A percentile compares a stretch with the other conserved stretches of the same genome.
Evolutionary conservation across 2,329 filamentous ascomycete species (phyloP).

Genomic region (Teratosphaeria zuluensis): DNA sequence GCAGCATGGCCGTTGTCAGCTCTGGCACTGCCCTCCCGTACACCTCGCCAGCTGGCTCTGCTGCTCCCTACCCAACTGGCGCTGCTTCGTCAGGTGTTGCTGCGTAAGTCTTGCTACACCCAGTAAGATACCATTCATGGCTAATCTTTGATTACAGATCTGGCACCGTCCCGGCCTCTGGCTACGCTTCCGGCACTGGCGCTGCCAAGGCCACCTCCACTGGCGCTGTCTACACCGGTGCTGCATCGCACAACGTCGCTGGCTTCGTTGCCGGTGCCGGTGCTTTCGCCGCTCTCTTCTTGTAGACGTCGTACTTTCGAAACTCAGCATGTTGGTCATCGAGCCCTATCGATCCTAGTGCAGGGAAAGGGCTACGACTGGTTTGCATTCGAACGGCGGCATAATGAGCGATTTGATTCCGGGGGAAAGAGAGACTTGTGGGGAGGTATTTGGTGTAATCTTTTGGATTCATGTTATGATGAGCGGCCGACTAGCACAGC

Average conservation of each 20-base stretch:
- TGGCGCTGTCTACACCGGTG: background rate
- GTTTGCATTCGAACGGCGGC: background rate
- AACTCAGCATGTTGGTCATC: background rate
- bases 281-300: background rate
- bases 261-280: background rate
- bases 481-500: background rate
- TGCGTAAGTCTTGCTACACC: background rate
- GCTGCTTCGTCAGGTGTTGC: background rate
- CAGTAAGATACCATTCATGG: background rate
- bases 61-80: conserved; percentile 1
- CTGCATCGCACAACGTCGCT: background rate
- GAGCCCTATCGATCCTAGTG: background rate
- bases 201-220: background rate
- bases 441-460: background rate
- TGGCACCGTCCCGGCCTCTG: background rate
- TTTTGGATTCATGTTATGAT: background rate
- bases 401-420: background rate
- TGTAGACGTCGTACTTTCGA: background rate
- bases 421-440: background rate
- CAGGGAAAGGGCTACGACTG: background rate
- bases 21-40: background rate
- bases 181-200: background rate
- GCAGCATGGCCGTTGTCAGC: background rate
- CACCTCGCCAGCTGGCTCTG: background rate
- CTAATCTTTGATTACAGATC: background rate